phyloP scores from a whole-genome alignment of 345 rosid genomes.

The Adansonia digitata region DNA sequence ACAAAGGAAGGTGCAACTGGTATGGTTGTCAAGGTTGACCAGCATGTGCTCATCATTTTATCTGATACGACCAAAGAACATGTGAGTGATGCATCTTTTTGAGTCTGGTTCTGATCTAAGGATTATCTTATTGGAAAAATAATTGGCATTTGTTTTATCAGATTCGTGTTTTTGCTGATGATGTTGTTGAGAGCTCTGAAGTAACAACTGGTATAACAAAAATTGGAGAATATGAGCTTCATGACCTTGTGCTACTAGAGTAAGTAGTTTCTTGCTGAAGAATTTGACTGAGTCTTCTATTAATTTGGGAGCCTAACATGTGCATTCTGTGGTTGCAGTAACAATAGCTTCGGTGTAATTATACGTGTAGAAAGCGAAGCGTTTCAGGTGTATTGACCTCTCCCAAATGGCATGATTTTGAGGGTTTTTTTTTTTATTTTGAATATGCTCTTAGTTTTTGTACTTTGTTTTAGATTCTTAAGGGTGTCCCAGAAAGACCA shows the following conservation, averaged over 20 bases:
- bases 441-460: conserved; percentile 1
- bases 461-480: conserved; percentile 24
- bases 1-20: conserved; percentile 94
- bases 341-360: conserved; percentile 81
- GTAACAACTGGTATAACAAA: conserved; percentile 88
- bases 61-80: conserved; percentile 95
- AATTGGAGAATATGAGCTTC: conserved; percentile 93
- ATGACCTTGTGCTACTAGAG: conserved; percentile 92
- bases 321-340: conserved; percentile 46
- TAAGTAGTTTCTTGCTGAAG: conserved; percentile 36
- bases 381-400: conserved; percentile 55
- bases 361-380: conserved; percentile 97
- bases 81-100: conserved; percentile 37
- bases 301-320: conserved; percentile 9
- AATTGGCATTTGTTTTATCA: conserved; percentile 27
- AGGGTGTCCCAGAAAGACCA: conserved; percentile 93
- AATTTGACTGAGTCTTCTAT: neutral
- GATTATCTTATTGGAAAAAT: neutral
- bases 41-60: conserved; percentile 81
- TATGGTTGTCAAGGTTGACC: conserved; percentile 97
- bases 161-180: conserved; percentile 93
- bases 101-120: neutral
- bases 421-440: neutral
- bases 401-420: neutral
- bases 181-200: conserved; percentile 97